phyloP scores from a whole-genome alignment of 2,329 filamentous ascomycete genomes.

The Colletotrichum eleusines region DNA sequence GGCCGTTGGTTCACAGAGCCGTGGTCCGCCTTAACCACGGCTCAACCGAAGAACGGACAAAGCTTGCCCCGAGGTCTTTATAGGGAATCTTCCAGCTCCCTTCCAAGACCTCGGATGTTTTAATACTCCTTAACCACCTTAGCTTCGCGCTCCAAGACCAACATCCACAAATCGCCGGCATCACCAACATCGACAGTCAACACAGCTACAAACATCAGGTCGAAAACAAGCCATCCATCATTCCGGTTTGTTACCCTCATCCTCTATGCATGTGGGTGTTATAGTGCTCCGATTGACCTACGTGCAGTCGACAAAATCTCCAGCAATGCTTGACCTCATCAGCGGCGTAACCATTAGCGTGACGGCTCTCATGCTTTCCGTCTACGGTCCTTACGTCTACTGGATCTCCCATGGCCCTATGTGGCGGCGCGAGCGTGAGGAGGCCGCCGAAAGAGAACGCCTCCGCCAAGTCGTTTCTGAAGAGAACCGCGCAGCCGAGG shows the following conservation, averaged over 20 bases:
- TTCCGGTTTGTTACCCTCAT: background rate
- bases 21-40: background rate
- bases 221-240: fast-evolving
- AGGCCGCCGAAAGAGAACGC: slow-evolving; percentile 1
- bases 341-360: background rate
- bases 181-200: background rate
- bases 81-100: background rate
- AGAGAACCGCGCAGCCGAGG: background rate
- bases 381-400: background rate
- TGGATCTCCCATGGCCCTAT: background rate
- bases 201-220: background rate
- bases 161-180: background rate
- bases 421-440: background rate
- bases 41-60: background rate
- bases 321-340: background rate
- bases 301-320: background rate
- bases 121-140: background rate
- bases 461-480: background rate
- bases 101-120: background rate
- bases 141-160: background rate
- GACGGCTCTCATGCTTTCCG: background rate
- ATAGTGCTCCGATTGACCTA: background rate
- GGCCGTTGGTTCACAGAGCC: background rate
- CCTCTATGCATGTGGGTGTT: too few relatives aligned
- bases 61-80: background rate